phyloP scores from a whole-genome alignment of 2,329 filamentous ascomycete species.

The Sporothrix globosa region DNA sequence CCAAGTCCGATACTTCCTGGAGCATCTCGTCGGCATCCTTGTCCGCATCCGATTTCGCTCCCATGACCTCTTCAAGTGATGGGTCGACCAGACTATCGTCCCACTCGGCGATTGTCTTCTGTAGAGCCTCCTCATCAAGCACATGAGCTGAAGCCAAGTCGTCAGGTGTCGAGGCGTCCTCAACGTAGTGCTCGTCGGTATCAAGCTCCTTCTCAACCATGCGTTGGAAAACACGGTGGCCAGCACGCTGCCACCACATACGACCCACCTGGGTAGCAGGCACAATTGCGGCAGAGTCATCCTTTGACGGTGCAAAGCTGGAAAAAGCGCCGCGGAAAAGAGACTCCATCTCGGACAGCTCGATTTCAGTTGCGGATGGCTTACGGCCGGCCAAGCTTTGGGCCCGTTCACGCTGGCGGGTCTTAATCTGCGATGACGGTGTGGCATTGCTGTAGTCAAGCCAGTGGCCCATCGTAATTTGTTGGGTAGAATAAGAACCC shows the following conservation, averaged over 20 bases:
- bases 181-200: slow-evolving; percentile 46
- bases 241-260: slow-evolving; percentile 76
- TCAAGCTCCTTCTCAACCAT: slow-evolving; percentile 59
- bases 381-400: slow-evolving; percentile 67
- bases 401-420: slow-evolving; percentile 71
- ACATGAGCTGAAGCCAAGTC: neutral
- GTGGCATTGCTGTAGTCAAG: slow-evolving; percentile 69
- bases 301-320: slow-evolving; percentile 75
- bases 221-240: slow-evolving; percentile 66
- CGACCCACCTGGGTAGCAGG: slow-evolving; percentile 68
- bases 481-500: slow-evolving; percentile 68
- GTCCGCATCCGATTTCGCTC: slow-evolving; percentile 56
- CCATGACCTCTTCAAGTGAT: slow-evolving; percentile 57
- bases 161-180: slow-evolving; percentile 42
- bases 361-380: slow-evolving; percentile 58
- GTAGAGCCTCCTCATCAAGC: slow-evolving; percentile 57
- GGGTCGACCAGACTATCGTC: slow-evolving; percentile 63
- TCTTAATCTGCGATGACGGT: slow-evolving; percentile 57
- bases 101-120: slow-evolving; percentile 61
- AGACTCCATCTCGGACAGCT: slow-evolving; percentile 70
- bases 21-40: slow-evolving; percentile 71
- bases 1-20: slow-evolving; percentile 72
- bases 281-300: slow-evolving; percentile 71
- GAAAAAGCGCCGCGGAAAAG: slow-evolving; percentile 78
- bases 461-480: slow-evolving; percentile 68